These are phyloP conservation scores for Exophiala spinifera DNA, from an alignment of 2,329 filamentous ascomycete genomes.

Conservation along the genomic window DNA sequence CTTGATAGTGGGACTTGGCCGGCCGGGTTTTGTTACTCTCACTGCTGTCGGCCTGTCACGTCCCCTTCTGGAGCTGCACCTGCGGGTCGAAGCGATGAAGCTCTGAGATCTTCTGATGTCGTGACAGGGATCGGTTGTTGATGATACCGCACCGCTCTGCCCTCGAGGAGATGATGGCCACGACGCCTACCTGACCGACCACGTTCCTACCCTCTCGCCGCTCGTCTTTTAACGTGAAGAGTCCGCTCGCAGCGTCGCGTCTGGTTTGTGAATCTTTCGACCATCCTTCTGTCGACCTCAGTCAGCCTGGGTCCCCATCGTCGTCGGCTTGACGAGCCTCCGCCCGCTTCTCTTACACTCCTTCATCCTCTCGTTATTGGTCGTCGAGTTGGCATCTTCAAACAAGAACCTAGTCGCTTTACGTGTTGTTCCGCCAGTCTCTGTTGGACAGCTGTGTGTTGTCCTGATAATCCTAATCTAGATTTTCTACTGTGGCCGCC, in stretches of 20 bases:
- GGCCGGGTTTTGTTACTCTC: too few species aligned
- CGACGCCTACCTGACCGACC: too few species aligned
- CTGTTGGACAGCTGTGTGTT: not conserved
- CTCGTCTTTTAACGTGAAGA: too few species aligned
- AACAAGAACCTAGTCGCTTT: constrained; percentile 3
- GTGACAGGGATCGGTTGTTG: not conserved
- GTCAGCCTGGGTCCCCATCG: not conserved
- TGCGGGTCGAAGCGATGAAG: constrained; percentile 22
- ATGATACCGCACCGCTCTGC: not conserved
- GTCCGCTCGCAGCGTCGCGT: too few species aligned
- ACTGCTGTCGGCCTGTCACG: not conserved
- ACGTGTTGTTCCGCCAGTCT: constrained; percentile 3
- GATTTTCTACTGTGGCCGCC: not conserved
- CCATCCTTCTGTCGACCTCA: not conserved
- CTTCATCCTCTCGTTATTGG: constrained; percentile 9
- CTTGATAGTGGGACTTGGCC: not conserved
- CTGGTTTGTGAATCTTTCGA: not conserved
- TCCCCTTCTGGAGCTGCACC: not conserved
- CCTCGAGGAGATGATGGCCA: too few species aligned
- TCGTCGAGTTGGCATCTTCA: not conserved
- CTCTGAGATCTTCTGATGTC: constrained; percentile 13
- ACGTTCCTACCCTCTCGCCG: too few species aligned
- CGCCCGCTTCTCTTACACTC: constrained; percentile 9
- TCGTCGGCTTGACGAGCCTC: not conserved
- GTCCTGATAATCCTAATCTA: constrained; percentile 10